A percentile compares a stretch with the other conserved stretches of the same genome.
phyloP scores from a whole-genome alignment of 371 early-diverging fungal genomes.

The Syncephalis fuscata region DNA sequence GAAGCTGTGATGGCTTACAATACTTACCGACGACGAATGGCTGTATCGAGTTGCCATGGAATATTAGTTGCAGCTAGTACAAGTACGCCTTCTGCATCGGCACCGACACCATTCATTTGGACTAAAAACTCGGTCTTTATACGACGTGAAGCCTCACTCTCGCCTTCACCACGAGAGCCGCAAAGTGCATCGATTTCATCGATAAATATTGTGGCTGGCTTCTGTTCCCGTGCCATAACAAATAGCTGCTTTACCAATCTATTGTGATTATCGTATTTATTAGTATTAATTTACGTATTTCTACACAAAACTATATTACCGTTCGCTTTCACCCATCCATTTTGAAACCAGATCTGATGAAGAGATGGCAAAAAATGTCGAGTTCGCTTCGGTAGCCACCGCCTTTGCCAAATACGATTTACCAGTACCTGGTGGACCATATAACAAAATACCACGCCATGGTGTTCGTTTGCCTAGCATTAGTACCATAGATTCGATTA shows the following conservation, averaged over 20 bases:
- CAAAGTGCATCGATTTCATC: constrained; percentile 97
- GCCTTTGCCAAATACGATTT: constrained; percentile 97
- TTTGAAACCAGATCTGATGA: constrained; percentile 92
- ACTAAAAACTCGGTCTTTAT: constrained; percentile 94
- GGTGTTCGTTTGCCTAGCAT: constrained; percentile 73
- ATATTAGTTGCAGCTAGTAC: constrained; percentile 95
- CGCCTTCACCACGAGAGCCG: constrained; percentile 88
- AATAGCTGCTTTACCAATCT: constrained; percentile 88
- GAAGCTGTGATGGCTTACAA: background rate
- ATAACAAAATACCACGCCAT: constrained; percentile 94
- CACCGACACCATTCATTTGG: constrained; percentile 96
- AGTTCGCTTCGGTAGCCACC: constrained; percentile 89
- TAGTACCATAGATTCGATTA: background rate
- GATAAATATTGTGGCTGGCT: constrained; percentile 93
- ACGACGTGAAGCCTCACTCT: constrained; percentile 84
- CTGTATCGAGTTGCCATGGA: constrained; percentile 90
- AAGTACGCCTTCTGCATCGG: constrained; percentile 82
- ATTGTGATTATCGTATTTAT: background rate
- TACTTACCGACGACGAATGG: constrained; percentile 71
- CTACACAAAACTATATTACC: too few species aligned
- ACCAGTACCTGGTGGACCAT: constrained; percentile 98
- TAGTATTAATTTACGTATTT: background rate
- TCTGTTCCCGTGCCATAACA: constrained; percentile 81
- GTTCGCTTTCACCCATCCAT: constrained; percentile 97
- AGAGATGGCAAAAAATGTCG: constrained; percentile 90